Conservation (phyloP, 768 basidiomycete genomes). For the Leccinum imitatum region DNA sequence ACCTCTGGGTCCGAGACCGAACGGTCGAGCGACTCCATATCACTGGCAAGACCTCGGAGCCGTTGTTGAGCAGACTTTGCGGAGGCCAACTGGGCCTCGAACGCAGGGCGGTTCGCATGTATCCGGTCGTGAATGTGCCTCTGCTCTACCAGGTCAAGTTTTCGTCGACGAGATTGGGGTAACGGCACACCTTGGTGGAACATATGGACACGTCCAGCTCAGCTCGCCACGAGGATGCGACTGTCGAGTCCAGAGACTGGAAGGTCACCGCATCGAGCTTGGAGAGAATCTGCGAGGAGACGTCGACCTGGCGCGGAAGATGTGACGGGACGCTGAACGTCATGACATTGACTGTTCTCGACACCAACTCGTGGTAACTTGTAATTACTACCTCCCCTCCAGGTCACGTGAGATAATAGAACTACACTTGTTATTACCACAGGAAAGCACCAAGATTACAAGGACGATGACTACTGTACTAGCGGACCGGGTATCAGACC, state of each 20-base stretch:
- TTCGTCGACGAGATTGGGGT: background rate
- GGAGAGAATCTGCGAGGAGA: conserved; percentile 68
- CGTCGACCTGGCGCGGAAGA: conserved; percentile 69
- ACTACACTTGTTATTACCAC: conserved; percentile 20
- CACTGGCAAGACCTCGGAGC: conserved; percentile 46
- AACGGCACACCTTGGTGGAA: conserved; percentile 59
- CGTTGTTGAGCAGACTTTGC: conserved; percentile 66
- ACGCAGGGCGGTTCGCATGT: conserved; percentile 57
- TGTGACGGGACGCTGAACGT: conserved; percentile 73
- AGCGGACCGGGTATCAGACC: conserved; percentile 27
- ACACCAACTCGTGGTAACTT: conserved; percentile 3
- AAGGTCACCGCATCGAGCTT: conserved; percentile 64
- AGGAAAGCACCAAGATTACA: conserved; percentile 29
- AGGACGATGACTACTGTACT: conserved; percentile 26
- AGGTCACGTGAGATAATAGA: conserved; percentile 5
- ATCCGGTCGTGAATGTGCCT: conserved; percentile 72
- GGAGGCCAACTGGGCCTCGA: conserved; percentile 61
- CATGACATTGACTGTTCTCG: conserved; percentile 42
- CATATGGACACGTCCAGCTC: conserved; percentile 73
- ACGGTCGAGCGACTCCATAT: conserved; percentile 52
- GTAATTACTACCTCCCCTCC: background rate
- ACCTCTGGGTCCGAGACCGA: conserved; percentile 64
- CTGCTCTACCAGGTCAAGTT: conserved; percentile 37
- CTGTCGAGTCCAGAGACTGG: conserved; percentile 54
- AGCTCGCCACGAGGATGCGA: conserved; percentile 67